Evolutionary conservation across 2,329 filamentous ascomycete species (phyloP), one percentile per base, ranked within the genome.

Genomic region (Exophiala calicioides): DNA sequence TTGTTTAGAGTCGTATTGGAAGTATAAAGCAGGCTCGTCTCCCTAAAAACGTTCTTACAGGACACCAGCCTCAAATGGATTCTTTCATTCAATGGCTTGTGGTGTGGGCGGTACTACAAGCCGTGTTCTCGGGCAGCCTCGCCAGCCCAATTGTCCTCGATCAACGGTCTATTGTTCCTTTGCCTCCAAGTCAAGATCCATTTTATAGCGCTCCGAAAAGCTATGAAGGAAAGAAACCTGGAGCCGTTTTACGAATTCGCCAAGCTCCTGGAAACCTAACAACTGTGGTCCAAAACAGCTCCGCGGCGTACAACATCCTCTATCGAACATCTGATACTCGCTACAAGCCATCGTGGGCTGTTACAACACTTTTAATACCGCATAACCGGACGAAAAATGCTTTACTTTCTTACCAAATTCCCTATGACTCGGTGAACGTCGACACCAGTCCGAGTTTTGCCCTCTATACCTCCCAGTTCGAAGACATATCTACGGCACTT

Each of bases 391-490:
- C 61, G 36, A 51, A 49, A 37, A 56, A 54, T 31, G 18, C 18
- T n/a, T 44, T 75, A 0, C 52, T 76, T 2, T 75, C 71, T 0
- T 74, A 70, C 47, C 69, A 74, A 47, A 59, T 69, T 4, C 59
- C 69, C 0, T 47, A 64, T 36, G 61, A 65, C 40, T 52, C 60
- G 1, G 52, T 57, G 1, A 49, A 59, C 13, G 52, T 55, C n/a
- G 59, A 63, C 38, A 61, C 58, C 39, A 57, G 55, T 9, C 60
- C 62, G 1, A 63, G 60, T 1, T 65, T 62, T 33, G 59, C 47
- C 3, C 37, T 65, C n/a, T n/a, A n/a, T 2, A 60, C 61, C 30
- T 63, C 70, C 3, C 59, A 63, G 46, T 49, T 68, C 5, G n/a
- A 60, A 5, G 52, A 65, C 21, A 62, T 74, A 27, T 43, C 59